Base-by-base conservation (phyloP, 345 rosid species). In the Eucalyptus lansdowneana region DNA sequence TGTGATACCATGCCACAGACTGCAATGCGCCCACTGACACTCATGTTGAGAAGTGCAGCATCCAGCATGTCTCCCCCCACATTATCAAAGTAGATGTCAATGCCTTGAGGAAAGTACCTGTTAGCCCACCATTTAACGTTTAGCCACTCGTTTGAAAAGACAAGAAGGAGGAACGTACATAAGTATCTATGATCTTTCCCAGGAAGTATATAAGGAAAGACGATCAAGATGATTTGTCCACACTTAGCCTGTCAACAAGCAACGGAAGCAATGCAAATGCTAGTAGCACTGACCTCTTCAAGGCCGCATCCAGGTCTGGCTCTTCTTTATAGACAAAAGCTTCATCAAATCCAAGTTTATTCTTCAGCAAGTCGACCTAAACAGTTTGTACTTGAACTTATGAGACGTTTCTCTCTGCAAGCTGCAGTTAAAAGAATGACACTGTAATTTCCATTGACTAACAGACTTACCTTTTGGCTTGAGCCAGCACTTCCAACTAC, bases 41-140 rank as follows among this genome's bases (percentile, higher is more conserved):
- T 6, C 89, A 87, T 87, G 42, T 87, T 87, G 42, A 65, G 58
- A n/a, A 87, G 83, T 4, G 80, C 89, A 27, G 89, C 89, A 60
- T 87, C 89, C 25, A 87, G 89, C 89, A 87, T 58, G 10, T 87
- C 80, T 47, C 89, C 89, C 21, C 90, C 90, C 6, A 89, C 90
- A 80, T 89, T 89, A 11, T 89, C 90, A 89, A 89, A 89, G 89
- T 89, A 89, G 67, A 89, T 80, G 19, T 89, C 90, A 3, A 89
- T 87, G n/a, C 90, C 90, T 87, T 87, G 88, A 21, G 90, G 89
- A 29, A 89, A 89, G 86, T 87, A 81, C 56, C 83, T 76, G 47
- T 37, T 76, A 76, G 83, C 27, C 83, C 83, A 37, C 27, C 81
- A 37, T 6, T 37, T 37, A n/a, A 19, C 19, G 45, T 72, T 72